Conservation (phyloP, 2,329 filamentous ascomycete species). For the Claviceps purpurea region DNA sequence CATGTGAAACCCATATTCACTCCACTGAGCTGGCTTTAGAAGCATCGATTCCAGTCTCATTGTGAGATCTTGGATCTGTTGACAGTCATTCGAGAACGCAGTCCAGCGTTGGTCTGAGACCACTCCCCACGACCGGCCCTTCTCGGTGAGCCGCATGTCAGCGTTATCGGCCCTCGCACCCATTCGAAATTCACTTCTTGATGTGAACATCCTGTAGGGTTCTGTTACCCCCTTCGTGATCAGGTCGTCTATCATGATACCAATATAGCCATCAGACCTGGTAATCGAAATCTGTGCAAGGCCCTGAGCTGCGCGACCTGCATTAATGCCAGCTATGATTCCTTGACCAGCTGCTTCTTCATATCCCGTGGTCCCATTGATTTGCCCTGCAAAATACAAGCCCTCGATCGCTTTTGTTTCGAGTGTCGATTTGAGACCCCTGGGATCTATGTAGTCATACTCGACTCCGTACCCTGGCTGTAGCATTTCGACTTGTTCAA, state of each 20-base stretch:
- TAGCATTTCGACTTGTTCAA: slow-evolving; percentile 83
- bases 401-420: slow-evolving; percentile 88
- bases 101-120: slow-evolving; percentile 70
- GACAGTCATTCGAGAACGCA: slow-evolving; percentile 49
- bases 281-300: slow-evolving; percentile 55
- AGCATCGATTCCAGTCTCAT: slow-evolving; percentile 42
- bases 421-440: slow-evolving; percentile 72
- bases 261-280: slow-evolving; percentile 86
- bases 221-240: slow-evolving; percentile 94
- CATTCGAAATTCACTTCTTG: slow-evolving; percentile 89
- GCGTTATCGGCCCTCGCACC: slow-evolving; percentile 87
- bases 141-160: slow-evolving; percentile 69
- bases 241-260: slow-evolving; percentile 96
- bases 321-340: slow-evolving; percentile 84
- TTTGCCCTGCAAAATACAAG: slow-evolving; percentile 86
- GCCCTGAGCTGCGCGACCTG: slow-evolving; percentile 62
- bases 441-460: slow-evolving; percentile 95
- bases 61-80: slow-evolving; percentile 55
- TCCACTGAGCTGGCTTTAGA: slow-evolving; percentile 53
- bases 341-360: slow-evolving; percentile 95
- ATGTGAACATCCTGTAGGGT: slow-evolving; percentile 97
- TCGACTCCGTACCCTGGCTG: slow-evolving; percentile 95
- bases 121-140: slow-evolving; percentile 63
- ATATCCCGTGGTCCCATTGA: slow-evolving; percentile 96
- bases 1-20: slow-evolving; percentile 53